phyloP scores from a whole-genome alignment of 1,284 basidiomycete species.

The Wallemia ichthyophaga region DNA sequence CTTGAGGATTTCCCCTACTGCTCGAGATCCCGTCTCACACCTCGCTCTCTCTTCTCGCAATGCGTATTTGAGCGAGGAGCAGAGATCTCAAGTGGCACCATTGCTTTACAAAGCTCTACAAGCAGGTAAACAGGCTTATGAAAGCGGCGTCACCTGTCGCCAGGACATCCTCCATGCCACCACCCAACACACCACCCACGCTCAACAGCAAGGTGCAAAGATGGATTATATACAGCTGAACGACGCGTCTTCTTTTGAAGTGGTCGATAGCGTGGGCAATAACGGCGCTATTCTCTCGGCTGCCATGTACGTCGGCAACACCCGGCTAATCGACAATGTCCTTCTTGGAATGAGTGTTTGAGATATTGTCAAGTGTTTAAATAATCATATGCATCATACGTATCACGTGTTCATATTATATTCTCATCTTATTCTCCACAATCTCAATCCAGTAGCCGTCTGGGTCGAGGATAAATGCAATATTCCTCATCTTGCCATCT shows the following conservation, averaged over 20 bases:
- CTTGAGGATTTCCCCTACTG: constrained; percentile 55
- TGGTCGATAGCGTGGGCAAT: constrained; percentile 17
- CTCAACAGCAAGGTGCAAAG: constrained; percentile 9
- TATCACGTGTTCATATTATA: neutral
- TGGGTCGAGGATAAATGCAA: neutral
- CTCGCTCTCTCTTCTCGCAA: constrained; percentile 81
- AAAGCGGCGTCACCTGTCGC: constrained; percentile 20
- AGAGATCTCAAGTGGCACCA: constrained; percentile 36
- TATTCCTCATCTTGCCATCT: neutral
- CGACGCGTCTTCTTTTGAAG: constrained; percentile 42
- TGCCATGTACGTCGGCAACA: constrained; percentile 59
- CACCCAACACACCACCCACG: constrained; percentile 6
- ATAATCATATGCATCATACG: neutral
- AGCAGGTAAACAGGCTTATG: constrained; percentile 27
- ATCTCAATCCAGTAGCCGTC: neutral
- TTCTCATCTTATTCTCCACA: neutral
- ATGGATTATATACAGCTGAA: constrained; percentile 77
- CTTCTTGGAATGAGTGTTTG: constrained; percentile 30
- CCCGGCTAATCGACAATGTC: constrained; percentile 77
- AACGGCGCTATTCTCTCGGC: constrained; percentile 35
- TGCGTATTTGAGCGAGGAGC: constrained; percentile 33
- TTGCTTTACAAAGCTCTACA: constrained; percentile 38
- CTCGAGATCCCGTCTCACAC: constrained; percentile 26
- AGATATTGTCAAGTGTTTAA: neutral
- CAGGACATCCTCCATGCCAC: constrained; percentile 24